Conservation (phyloP, 331 rosid species). For the Dryas integrifolia region DNA sequence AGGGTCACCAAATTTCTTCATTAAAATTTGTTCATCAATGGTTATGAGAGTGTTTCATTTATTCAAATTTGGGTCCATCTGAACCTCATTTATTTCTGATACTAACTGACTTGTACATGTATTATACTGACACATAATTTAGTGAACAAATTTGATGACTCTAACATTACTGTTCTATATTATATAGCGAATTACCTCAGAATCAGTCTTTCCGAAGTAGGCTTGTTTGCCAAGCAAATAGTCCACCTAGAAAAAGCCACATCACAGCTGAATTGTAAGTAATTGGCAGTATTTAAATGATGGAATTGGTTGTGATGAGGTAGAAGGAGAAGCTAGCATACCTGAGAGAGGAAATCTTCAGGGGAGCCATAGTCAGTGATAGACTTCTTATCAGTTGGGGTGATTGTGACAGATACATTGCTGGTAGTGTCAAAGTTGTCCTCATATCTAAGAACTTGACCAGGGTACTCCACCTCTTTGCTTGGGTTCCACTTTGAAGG, state of each 20-base stretch:
- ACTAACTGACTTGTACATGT: no score
- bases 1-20: not conserved
- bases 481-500: constrained; percentile 97
- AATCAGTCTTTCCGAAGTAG: constrained; percentile 72
- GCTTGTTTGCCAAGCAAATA: constrained; percentile 87
- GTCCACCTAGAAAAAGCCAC: constrained; percentile 60
- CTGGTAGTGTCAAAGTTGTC: constrained; percentile 77
- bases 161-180: not conserved
- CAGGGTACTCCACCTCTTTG: constrained; percentile 79
- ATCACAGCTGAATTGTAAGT: constrained; percentile 23
- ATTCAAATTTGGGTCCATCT: no score
- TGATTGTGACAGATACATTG: constrained; percentile 61
- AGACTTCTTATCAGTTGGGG: constrained; percentile 77
- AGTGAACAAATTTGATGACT: not conserved
- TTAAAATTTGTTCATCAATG: no score
- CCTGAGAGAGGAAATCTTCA: constrained; percentile 67
- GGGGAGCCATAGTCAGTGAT: constrained; percentile 85
- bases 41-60: not conserved
- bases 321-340: constrained; percentile 9
- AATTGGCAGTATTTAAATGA: constrained; percentile 1
- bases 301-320: not conserved
- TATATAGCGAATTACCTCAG: constrained; percentile 60
- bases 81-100: no score
- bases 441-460: constrained; percentile 86
- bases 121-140: not conserved